A percentile compares a stretch with the other conserved stretches of the same genome.
phyloP scores from a whole-genome alignment of 306 rosid species.

The Acacia crassicarpa region DNA sequence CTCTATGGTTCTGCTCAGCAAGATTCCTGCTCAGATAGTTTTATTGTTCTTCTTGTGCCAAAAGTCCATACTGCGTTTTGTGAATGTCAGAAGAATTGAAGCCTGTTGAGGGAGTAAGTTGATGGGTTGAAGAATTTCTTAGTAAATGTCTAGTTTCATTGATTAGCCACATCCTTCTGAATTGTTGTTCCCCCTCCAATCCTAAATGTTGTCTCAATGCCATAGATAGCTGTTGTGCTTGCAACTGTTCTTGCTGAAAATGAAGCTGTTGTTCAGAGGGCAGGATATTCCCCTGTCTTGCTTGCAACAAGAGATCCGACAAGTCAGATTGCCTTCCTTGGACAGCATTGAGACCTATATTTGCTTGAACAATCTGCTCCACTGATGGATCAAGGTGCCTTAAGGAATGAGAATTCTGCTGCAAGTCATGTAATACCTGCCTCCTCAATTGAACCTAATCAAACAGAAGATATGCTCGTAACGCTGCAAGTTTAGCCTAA shows the following conservation, averaged over 20 bases:
- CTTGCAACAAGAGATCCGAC: constrained; percentile 52
- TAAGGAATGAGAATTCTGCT: constrained; percentile 49
- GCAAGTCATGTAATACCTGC: constrained; percentile 50
- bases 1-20: constrained; percentile 51
- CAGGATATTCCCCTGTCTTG: constrained; percentile 53
- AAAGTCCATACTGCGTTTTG: constrained; percentile 58
- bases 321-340: constrained; percentile 62
- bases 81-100: constrained; percentile 55
- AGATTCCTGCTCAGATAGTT: constrained; percentile 57
- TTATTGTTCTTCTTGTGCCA: constrained; percentile 55
- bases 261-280: constrained; percentile 55
- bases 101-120: constrained; percentile 49
- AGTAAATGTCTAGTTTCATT: constrained; percentile 54
- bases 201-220: constrained; percentile 63
- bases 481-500: too few species aligned
- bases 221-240: constrained; percentile 58
- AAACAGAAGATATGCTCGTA: too few species aligned
- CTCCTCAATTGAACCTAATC: constrained; percentile 60
- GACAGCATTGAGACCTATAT: constrained; percentile 52
- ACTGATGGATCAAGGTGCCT: constrained; percentile 56
- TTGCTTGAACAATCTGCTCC: constrained; percentile 65
- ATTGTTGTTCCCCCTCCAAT: constrained; percentile 60
- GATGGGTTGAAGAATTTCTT: constrained; percentile 59
- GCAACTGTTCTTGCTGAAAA: constrained; percentile 59
- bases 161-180: constrained; percentile 46